Conservation (phyloP, 2,329 filamentous ascomycete species). For the Botrytis squamosa region DNA sequence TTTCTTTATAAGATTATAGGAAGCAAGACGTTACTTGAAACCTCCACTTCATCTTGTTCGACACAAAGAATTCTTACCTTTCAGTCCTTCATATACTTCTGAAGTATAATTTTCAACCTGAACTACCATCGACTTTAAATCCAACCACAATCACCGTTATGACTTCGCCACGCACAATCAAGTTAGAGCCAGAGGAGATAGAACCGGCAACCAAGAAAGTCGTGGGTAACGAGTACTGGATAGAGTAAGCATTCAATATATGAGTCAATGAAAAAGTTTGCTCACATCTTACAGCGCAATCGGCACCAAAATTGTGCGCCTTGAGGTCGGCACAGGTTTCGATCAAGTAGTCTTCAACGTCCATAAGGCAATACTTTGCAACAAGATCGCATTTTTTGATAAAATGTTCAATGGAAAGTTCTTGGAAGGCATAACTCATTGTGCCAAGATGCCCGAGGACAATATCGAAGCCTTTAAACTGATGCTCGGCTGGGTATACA, state of each 20-base stretch:
- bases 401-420: conserved; percentile 26
- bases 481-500: conserved; percentile 25
- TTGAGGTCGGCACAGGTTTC: background rate
- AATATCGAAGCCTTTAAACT: conserved; percentile 16
- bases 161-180: background rate
- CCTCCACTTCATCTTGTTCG: background rate
- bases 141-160: background rate
- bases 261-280: too few species aligned
- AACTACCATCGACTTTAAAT: background rate
- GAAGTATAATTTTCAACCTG: background rate
- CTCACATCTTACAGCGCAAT: background rate
- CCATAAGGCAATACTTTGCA: conserved; percentile 21
- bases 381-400: conserved; percentile 25
- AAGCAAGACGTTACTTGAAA: background rate
- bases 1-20: too few species aligned
- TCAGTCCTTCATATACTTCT: background rate
- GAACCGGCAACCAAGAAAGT: background rate
- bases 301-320: background rate
- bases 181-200: background rate
- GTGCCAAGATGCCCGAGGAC: conserved; percentile 23
- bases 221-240: background rate
- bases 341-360: background rate
- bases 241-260: background rate
- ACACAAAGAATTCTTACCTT: background rate
- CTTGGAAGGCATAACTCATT: conserved; percentile 1